Evolutionary conservation across 2,329 filamentous ascomycete genomes (phyloP).

Genomic region (Grosmannia clavigera): DNA sequence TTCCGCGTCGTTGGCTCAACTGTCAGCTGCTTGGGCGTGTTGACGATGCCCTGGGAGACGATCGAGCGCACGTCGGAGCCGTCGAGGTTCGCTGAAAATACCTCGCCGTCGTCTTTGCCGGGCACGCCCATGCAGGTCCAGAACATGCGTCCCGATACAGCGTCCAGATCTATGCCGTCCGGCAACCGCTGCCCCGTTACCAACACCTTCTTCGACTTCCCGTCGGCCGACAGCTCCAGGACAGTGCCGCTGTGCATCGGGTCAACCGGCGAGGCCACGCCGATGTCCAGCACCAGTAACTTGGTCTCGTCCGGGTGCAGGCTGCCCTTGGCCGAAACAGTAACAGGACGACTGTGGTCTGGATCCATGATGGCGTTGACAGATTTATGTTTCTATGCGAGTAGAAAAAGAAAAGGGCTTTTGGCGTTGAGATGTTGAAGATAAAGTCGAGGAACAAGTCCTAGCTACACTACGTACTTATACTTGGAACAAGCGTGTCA

Average conservation of each 20-base stretch:
- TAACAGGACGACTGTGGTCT: neutral
- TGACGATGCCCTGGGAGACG: constrained; percentile 27
- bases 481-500: neutral
- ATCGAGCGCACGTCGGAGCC: constrained; percentile 32
- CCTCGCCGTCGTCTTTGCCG: constrained; percentile 25
- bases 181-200: constrained; percentile 21
- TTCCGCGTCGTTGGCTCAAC: constrained; percentile 18
- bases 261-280: constrained; percentile 6
- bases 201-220: constrained; percentile 13
- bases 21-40: constrained; percentile 37
- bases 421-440: neutral
- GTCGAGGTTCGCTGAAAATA: constrained; percentile 34
- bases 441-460: too few species aligned
- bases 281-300: constrained; percentile 19
- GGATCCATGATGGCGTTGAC: neutral
- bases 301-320: constrained; percentile 19
- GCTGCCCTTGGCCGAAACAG: constrained; percentile 20
- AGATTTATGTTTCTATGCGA: neutral
- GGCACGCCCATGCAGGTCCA: constrained; percentile 38
- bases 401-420: neutral
- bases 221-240: constrained; percentile 12
- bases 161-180: constrained; percentile 30
- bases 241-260: constrained; percentile 5
- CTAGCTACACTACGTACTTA: too few species aligned
- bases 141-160: constrained; percentile 24